phyloP scores from a whole-genome alignment of 2,329 filamentous ascomycete species.

The Metarhizium robertsii region DNA sequence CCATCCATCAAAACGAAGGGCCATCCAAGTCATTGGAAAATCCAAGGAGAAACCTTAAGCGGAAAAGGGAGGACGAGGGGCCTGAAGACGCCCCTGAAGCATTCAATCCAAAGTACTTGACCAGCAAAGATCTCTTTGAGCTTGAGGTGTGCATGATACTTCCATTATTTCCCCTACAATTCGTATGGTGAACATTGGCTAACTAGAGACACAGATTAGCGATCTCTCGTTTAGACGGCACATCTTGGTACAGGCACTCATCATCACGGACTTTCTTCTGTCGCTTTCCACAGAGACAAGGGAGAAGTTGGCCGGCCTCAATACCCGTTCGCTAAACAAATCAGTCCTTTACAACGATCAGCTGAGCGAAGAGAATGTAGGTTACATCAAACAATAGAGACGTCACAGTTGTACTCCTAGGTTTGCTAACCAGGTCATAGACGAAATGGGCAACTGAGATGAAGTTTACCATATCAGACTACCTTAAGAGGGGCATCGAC shows the following conservation, averaged over 20 bases:
- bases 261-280: constrained; percentile 90
- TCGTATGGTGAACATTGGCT: neutral
- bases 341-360: constrained; percentile 76
- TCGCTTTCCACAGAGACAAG: constrained; percentile 78
- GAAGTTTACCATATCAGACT: constrained; percentile 69
- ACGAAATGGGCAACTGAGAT: constrained; percentile 77
- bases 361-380: constrained; percentile 74
- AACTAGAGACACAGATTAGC: constrained; percentile 53
- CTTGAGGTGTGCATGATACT: constrained; percentile 56
- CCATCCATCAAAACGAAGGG: constrained; percentile 39
- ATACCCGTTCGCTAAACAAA: constrained; percentile 53
- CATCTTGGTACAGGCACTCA: constrained; percentile 88
- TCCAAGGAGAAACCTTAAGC: constrained; percentile 55
- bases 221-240: constrained; percentile 91
- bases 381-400: constrained; percentile 18
- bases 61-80: constrained; percentile 51
- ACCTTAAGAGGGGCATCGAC: constrained; percentile 70
- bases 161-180: neutral
- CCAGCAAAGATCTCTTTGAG: constrained; percentile 92
- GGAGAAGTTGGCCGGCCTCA: constrained; percentile 60
- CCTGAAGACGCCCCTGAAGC: constrained; percentile 38
- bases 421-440: constrained; percentile 27
- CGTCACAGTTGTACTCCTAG: neutral
- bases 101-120: constrained; percentile 97
- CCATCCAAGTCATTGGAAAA: constrained; percentile 51